Base-by-base conservation (phyloP, 345 rosid species). In the Pugionium dolabratum region DNA sequence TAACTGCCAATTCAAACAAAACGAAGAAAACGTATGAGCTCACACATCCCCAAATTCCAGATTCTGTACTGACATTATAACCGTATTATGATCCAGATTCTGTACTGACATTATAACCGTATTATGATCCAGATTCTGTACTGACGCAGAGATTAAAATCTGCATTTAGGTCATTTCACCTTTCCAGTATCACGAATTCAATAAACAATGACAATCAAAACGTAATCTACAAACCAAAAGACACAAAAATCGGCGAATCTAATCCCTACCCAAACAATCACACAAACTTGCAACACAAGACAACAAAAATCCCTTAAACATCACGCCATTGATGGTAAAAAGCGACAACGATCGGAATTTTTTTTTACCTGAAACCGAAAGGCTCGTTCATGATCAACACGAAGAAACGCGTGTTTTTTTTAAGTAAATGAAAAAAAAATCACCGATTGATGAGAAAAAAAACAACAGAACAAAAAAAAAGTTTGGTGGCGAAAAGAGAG, bases 241-340 rank as follows among this genome's bases (percentile, higher is more conserved):
- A 69, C 47, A 53, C 18, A 1, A 6, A 43, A 47, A 18, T 53
- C 18, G 1, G 28, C 9, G 51, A 52, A 55, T 47, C 45, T 11
- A 42, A 26, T 27, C 29, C 29, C 9, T 10, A 25, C 33, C 5
- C 4, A 66, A 28, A 4, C 41, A 61, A 5, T 34, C 6, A 62
- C n/a, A 4, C 35, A 50, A 72, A 33, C 76, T 66, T 73, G 72
- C 27, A n/a, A 7, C 52, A 37, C 77, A 73, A 66, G 77, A 54
- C 39, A 70, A 0, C 9, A 50, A 39, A 34, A 70, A 58, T 50
- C 28, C 7, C 26, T 47, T 56, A 46, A 49, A 40, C 59, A 25
- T 39, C 7, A 58, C 62, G 62, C 36, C 3, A 7, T 0, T 7
- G 44, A 40, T 18, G 44, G 44, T 40, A 1, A 40, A 40, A 2